Base-by-base conservation (phyloP, 2,329 filamentous ascomycete species). In the Apiospora sp. region DNA sequence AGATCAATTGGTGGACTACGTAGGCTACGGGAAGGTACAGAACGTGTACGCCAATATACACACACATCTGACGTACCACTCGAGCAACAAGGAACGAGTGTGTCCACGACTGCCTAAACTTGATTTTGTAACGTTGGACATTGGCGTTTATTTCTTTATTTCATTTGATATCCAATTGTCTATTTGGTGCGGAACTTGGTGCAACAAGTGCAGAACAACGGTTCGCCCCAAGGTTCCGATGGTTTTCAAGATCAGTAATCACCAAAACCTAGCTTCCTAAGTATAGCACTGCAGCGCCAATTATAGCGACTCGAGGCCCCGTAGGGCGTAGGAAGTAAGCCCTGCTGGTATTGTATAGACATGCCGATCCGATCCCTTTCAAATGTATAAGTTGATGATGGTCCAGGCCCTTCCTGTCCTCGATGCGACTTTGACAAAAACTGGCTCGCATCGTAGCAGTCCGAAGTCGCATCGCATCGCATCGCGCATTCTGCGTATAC, bases 191-290 rank as follows among this genome's bases (percentile, higher is more conserved):
- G 30, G 54, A 34, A 10, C 30, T 58, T 54, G 51, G 24, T 27
- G n/a, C 51, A 58, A 22, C 27, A n/a, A 41, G 58, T 22, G 58
- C 34, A n/a, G 58, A 61, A 64, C 58, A 64, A 64, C 58, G 34
- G 30, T 64, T 41, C 34, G 58, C 30, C n/a, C 10, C 58, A 41
- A 37, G 8, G 30, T 13, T 64, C n/a, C 10, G 34, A 41, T 22
- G 8, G 30, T 13, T 64, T 22, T 22, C 19, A 41, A 64, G 58
- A 64, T 64, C 58, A 64, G 58, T 64, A 64, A 64, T 64, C 30
- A 41, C n/a, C 58, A n/a, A 64, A 61, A 16, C 58, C 58, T 41
- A 34, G 34, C 58, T 22, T 64, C 58, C 58, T 41, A 64, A 64
- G 58, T 64, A 41, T 64, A 64, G 58, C 58, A 13, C 19, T 22